Evolutionary conservation across 208 protist species (phyloP), one percentile per base, ranked within the genome.

Genomic region (Leishmania turanica): DNA sequence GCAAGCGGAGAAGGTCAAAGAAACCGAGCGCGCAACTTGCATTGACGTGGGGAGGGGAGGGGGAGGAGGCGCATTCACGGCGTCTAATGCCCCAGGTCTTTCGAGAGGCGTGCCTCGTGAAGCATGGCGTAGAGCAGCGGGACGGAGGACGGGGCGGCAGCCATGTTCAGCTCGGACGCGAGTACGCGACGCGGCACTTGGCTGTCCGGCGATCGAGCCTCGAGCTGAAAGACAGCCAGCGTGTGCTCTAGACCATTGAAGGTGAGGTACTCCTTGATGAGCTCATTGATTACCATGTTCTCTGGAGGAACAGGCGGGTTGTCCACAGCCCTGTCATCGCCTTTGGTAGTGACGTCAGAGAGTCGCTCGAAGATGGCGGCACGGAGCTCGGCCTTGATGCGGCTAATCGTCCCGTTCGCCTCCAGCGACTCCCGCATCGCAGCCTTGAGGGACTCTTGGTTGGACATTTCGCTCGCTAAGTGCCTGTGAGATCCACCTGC

Each of bases 211-310:
- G 84, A 88, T 42, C 89, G 79, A 34, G 90, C 91, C 90, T 98
- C 95, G 19, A 91, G 77, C 60, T 94, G 78, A 75, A 99, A 98
- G 6, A 98, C 93, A 3, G 95, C 91, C 19, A 97, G 82, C 1
- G 93, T 92, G 85, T 99, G 94, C 82, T 98, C 92, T 37, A 97
- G 91, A 0, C 95, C 93, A 82, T 98, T 98, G 82, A 96, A 98
- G 21, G 87, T 87, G 19, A 99, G 79, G 80, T 99, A 99, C 81
- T 99, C 96, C 66, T 95, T 93, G 68, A 99, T 98, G n/a, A 99
- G 91, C 83, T 99, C 96, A 84, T 98, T 98, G 74, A 99, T 88
- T 27, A 99, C 87, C 75, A 98, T 80, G 82, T 98, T 98, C 84
- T 99, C 96, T 21, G 96, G 91, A 24, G 96, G 96, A 54, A 91